Percentiles rank a stretch among this genome's conserved stretches.
phyloP scores from a whole-genome alignment of 805 yeast genomes.

The Candida palmyrensis region DNA sequence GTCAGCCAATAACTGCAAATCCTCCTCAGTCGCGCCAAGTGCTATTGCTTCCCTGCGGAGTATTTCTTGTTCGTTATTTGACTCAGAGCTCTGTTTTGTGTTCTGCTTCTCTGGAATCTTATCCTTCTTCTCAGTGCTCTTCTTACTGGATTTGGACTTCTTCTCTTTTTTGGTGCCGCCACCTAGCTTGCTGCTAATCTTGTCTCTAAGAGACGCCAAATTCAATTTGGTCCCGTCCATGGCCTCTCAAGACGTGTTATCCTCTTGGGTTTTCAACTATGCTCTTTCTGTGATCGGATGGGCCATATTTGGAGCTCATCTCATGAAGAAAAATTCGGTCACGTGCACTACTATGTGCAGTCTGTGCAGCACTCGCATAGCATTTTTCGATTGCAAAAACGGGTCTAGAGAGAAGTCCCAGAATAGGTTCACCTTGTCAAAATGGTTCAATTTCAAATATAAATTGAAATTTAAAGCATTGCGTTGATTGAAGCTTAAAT shows the following conservation, averaged over 20 bases:
- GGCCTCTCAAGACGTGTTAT: constrained; percentile 1
- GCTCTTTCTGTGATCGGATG: neutral
- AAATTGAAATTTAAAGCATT: no score
- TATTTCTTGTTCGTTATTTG: constrained; percentile 19
- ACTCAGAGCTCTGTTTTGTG: constrained; percentile 7
- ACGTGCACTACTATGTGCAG: no score
- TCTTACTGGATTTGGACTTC: constrained; percentile 10
- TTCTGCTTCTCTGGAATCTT: constrained; percentile 5
- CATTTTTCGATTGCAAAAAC: no score
- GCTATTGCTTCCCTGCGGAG: constrained; percentile 71
- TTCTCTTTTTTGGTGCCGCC: constrained; percentile 9
- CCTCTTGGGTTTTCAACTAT: neutral
- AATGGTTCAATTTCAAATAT: no score
- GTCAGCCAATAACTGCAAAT: constrained; percentile 57
- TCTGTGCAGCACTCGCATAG: no score
- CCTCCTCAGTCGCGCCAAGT: constrained; percentile 85
- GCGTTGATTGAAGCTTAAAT: no score
- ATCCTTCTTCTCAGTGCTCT: constrained; percentile 1
- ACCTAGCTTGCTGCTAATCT: constrained; percentile 49
- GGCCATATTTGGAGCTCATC: no score
- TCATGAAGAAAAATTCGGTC: no score
- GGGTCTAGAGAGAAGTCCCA: no score
- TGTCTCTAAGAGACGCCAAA: constrained; percentile 58
- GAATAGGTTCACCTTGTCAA: no score
- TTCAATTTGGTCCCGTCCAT: constrained; percentile 45